A percentile compares a stretch with the other conserved stretches of the same genome.
phyloP scores from a whole-genome alignment of 305 asterid species.

The Ilex paraguariensis region DNA sequence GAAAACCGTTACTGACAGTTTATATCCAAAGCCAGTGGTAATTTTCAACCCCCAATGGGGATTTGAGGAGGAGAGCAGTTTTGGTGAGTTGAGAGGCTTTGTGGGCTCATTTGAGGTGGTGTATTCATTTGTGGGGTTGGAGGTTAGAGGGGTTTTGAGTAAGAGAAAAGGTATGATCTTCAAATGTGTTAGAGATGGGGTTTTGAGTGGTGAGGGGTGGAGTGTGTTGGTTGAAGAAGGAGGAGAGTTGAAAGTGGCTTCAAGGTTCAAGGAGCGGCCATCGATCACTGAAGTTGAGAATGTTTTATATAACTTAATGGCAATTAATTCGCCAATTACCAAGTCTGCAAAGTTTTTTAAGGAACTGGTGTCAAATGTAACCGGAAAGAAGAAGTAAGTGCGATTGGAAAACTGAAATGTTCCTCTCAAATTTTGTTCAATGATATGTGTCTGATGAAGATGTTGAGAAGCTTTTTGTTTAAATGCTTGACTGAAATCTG shows the following conservation, averaged over 20 bases:
- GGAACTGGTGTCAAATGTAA: conserved; percentile 45
- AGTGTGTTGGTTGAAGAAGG: conserved; percentile 69
- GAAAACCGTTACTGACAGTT: conserved; percentile 38
- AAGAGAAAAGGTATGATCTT: conserved; percentile 77
- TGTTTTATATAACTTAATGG: conserved; percentile 77
- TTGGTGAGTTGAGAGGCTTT: conserved; percentile 50
- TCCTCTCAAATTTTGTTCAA: not conserved
- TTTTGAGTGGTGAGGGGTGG: conserved; percentile 85
- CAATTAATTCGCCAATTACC: conserved; percentile 76
- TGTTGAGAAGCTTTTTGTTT: not conserved
- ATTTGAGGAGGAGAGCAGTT: conserved; percentile 65
- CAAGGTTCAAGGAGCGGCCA: conserved; percentile 53
- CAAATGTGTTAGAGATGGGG: conserved; percentile 67
- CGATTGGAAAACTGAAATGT: not conserved
- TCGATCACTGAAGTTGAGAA: conserved; percentile 62
- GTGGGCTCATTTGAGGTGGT: conserved; percentile 78
- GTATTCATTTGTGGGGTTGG: conserved; percentile 84
- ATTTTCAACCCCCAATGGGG: conserved; percentile 85
- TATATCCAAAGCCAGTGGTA: conserved; percentile 70
- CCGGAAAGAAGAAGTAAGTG: conserved; percentile 23
- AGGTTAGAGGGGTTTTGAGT: conserved; percentile 71
- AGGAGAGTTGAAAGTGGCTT: conserved; percentile 56
- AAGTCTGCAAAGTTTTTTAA: conserved; percentile 61
- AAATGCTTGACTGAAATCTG: not conserved
- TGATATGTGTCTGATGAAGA: not conserved